Conservation (phyloP, 106 monocot genomes). For the Chionographis japonica region DNA sequence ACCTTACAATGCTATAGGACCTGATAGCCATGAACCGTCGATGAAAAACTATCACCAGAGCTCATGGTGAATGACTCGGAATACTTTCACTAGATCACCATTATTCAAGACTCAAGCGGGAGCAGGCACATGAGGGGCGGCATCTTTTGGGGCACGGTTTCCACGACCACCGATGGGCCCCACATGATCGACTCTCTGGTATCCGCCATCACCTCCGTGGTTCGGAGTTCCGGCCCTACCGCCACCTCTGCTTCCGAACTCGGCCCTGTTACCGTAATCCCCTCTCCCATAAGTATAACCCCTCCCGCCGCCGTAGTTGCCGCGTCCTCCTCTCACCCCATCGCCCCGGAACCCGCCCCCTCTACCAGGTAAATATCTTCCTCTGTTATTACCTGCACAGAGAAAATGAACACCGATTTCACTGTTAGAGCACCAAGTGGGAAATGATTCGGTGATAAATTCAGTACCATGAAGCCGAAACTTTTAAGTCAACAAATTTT, state of each 20-base stretch:
- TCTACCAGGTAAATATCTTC: constrained; percentile 51
- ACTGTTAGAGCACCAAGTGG: too few relatives aligned
- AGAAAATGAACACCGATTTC: not conserved
- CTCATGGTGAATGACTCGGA: too few relatives aligned
- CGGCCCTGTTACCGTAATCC: constrained; percentile 32
- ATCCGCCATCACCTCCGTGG: constrained; percentile 37
- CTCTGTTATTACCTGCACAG: constrained; percentile 41
- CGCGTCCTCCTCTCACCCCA: constrained; percentile 53
- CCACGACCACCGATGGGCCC: constrained; percentile 18
- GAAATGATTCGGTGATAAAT: not conserved
- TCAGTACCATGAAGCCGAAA: not conserved
- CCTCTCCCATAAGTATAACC: constrained; percentile 39
- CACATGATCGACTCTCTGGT: constrained; percentile 34
- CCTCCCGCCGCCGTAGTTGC: constrained; percentile 46
- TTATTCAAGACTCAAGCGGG: constrained; percentile 3
- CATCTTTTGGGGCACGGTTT: constrained; percentile 2
- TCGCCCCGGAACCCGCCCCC: constrained; percentile 50
- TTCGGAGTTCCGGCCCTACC: constrained; percentile 29
- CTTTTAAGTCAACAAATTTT: not conserved
- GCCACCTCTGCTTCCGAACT: constrained; percentile 43
- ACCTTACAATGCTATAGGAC: too few relatives aligned
- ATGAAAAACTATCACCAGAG: too few relatives aligned
- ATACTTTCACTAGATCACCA: too few relatives aligned
- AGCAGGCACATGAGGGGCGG: constrained; percentile 10
- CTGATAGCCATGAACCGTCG: too few relatives aligned